Evolutionary conservation across 2,329 filamentous ascomycete genomes (phyloP).

Genomic region (Cladosporium velox): DNA sequence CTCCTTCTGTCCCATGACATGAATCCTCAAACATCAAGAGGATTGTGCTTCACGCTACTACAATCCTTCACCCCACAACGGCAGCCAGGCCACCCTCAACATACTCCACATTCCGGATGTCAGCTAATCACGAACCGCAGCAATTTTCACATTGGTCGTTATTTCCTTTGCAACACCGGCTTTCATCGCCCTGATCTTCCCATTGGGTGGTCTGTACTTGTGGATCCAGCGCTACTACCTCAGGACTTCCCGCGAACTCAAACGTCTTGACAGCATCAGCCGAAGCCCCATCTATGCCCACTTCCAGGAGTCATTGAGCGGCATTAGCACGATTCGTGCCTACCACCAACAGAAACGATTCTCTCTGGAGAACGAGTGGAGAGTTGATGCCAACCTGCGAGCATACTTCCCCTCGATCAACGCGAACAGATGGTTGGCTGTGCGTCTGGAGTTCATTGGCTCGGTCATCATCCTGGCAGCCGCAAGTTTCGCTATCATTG

Average conservation of each 20-base stretch:
- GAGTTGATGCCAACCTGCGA: conserved; percentile 88
- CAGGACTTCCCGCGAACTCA: conserved; percentile 91
- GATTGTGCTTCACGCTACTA: conserved; percentile 7
- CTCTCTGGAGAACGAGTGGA: conserved; percentile 92
- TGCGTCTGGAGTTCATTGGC: conserved; percentile 92
- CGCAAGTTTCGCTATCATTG: conserved; percentile 78
- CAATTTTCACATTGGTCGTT: conserved; percentile 78
- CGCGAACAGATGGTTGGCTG: conserved; percentile 85
- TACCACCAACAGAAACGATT: conserved; percentile 89
- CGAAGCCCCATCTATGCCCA: conserved; percentile 96
- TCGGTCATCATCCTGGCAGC: conserved; percentile 88
- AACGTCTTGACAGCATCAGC: conserved; percentile 91
- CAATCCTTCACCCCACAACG: conserved; percentile 18
- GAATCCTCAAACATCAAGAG: conserved; percentile 2
- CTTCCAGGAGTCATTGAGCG: conserved; percentile 95
- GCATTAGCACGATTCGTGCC: conserved; percentile 91
- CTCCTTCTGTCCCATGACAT: neutral
- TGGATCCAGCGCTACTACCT: conserved; percentile 98
- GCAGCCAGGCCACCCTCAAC: conserved; percentile 10
- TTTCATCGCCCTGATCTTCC: conserved; percentile 79
- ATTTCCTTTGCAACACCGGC: conserved; percentile 79
- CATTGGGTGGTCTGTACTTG: conserved; percentile 77
- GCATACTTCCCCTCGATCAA: conserved; percentile 97
- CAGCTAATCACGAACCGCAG: conserved; percentile 32
- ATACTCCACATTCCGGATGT: neutral